phyloP scores from a whole-genome alignment of 768 basidiomycete species.

The Rickenella mellea region DNA sequence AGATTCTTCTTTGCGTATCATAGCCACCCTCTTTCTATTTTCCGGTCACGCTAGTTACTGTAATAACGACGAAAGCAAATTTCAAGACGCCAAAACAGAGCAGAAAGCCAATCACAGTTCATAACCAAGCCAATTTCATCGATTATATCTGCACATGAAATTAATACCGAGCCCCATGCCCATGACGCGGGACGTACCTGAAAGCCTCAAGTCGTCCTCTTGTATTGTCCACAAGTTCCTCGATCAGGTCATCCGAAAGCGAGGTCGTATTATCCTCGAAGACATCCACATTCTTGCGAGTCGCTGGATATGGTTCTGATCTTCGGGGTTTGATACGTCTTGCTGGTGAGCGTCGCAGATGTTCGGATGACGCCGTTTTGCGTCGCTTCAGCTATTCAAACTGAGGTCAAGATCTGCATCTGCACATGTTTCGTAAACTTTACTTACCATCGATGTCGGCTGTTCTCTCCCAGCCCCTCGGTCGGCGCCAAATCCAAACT shows the following conservation, averaged over 20 bases:
- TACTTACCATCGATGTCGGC: background rate
- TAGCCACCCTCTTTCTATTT: too few relatives aligned
- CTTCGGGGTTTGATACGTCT: background rate
- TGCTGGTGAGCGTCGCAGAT: background rate
- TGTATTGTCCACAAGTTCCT: background rate
- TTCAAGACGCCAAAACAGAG: too few relatives aligned
- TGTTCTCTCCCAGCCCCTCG: background rate
- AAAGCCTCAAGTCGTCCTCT: background rate
- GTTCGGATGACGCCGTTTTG: background rate
- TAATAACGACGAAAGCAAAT: too few relatives aligned
- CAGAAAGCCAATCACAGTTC: too few relatives aligned
- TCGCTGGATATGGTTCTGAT: background rate
- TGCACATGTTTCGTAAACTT: background rate
- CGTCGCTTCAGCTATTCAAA: background rate
- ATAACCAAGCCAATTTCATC: too few relatives aligned
- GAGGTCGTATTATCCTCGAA: background rate
- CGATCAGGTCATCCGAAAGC: background rate
- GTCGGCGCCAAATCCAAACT: background rate
- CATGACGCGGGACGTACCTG: too few relatives aligned
- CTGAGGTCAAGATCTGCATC: background rate
- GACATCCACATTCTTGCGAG: background rate
- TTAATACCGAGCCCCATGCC: too few relatives aligned
- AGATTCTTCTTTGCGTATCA: too few relatives aligned
- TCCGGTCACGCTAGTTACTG: too few relatives aligned
- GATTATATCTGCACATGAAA: too few relatives aligned